phyloP scores from a whole-genome alignment of 768 basidiomycete species.

The Psilocybe cubensis region DNA sequence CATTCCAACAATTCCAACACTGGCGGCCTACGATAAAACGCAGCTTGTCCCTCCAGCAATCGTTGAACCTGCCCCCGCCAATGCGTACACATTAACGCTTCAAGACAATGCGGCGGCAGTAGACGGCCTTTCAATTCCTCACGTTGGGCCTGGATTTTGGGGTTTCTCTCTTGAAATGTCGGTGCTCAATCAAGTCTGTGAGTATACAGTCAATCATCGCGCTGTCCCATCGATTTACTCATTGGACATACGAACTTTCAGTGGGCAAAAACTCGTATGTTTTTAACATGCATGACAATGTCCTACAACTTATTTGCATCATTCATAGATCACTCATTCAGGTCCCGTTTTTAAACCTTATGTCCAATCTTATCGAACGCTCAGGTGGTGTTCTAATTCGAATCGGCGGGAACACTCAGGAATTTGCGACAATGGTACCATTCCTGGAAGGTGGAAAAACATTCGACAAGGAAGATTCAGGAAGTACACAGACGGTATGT shows the following conservation, averaged over 20 bases:
- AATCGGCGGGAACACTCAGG: conserved; percentile 82
- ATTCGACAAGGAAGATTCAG: conserved; percentile 27
- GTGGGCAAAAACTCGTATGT: conserved; percentile 59
- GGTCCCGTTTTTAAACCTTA: conserved; percentile 74
- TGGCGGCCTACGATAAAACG: conserved; percentile 57
- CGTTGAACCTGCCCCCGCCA: conserved; percentile 45
- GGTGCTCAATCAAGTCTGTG: conserved; percentile 66
- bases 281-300: not conserved
- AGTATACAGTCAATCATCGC: conserved; percentile 31
- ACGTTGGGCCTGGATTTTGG: conserved; percentile 45
- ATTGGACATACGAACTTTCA: conserved; percentile 19
- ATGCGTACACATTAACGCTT: conserved; percentile 48
- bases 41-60: conserved; percentile 51
- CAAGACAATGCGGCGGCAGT: conserved; percentile 32
- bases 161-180: conserved; percentile 83
- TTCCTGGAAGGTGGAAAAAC: conserved; percentile 44
- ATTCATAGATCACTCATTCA: conserved; percentile 47
- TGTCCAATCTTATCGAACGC: conserved; percentile 67
- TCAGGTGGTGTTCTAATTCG: conserved; percentile 66
- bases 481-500: conserved; percentile 25
- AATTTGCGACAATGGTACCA: conserved; percentile 58
- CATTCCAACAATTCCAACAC: conserved; percentile 20
- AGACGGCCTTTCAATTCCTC: conserved; percentile 39
- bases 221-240: not conserved
- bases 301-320: conserved; percentile 2